phyloP scores from a whole-genome alignment of 1,284 basidiomycete species.

The Polyporus tsugae region DNA sequence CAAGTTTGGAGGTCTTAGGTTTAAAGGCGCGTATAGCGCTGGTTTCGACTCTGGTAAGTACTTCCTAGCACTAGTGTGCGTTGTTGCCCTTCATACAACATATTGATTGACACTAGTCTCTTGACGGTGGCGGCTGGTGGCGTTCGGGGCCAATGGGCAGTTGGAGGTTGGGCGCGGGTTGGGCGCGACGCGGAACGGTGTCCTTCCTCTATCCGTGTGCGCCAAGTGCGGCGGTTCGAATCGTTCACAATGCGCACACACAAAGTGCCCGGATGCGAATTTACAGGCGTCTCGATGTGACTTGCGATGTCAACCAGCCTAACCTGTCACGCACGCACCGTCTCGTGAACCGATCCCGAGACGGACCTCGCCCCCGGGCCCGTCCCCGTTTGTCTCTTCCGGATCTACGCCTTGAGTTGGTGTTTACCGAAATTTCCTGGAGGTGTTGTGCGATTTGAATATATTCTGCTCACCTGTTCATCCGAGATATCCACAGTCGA shows the following conservation, averaged over 20 bases:
- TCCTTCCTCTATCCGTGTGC: not conserved
- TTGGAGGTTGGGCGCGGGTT: not conserved
- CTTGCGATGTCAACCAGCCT: constrained; percentile 4
- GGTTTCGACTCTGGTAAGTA: not conserved
- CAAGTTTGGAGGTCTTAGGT: not conserved
- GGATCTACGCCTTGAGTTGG: not conserved
- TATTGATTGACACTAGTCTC: not conserved
- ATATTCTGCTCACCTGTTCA: not conserved
- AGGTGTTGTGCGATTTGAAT: not conserved
- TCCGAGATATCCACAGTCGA: constrained; percentile 1
- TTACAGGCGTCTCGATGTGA: not conserved
- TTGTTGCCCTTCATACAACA: not conserved
- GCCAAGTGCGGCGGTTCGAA: not conserved
- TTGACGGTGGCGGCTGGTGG: not conserved
- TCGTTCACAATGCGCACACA: not conserved
- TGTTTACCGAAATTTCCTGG: not conserved
- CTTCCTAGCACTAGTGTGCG: not conserved
- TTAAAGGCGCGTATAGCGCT: not conserved
- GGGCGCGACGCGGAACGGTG: not conserved
- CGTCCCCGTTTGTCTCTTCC: not conserved
- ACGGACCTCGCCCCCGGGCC: not conserved
- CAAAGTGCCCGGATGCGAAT: not conserved
- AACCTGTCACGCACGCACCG: not conserved
- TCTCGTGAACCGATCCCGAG: not conserved
- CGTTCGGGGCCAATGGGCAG: not conserved